phyloP scores from a whole-genome alignment of 495 filamentous ascomycete species.

The Stereocaulon alpinum region DNA sequence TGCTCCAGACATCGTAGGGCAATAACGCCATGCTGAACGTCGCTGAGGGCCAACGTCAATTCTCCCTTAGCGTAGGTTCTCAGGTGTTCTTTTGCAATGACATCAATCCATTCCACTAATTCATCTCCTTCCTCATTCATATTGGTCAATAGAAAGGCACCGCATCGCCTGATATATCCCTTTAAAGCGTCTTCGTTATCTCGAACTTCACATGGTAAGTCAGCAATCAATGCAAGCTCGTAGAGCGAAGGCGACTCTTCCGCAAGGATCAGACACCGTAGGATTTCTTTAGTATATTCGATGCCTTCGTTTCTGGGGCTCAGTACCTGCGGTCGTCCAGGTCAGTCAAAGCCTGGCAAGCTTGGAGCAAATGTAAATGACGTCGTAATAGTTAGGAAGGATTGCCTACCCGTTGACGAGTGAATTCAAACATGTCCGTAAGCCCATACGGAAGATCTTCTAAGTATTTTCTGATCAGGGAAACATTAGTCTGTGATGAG shows the following conservation, averaged over 20 bases:
- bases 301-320: constrained; percentile 15
- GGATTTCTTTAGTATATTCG: constrained; percentile 17
- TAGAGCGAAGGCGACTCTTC: constrained; percentile 9
- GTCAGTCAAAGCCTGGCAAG: no score
- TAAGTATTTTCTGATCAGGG: constrained; percentile 14
- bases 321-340: constrained; percentile 8
- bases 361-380: no score
- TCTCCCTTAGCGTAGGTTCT: constrained; percentile 14
- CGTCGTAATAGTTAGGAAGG: not conserved
- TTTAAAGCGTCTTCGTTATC: constrained; percentile 3
- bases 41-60: constrained; percentile 10
- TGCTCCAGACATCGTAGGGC: constrained; percentile 15
- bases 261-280: constrained; percentile 12
- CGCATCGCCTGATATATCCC: constrained; percentile 13
- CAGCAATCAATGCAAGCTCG: constrained; percentile 14
- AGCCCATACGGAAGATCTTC: constrained; percentile 17
- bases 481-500: constrained; percentile 4
- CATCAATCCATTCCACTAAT: constrained; percentile 17
- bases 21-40: constrained; percentile 17
- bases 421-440: constrained; percentile 14
- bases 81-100: constrained; percentile 12
- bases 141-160: constrained; percentile 11
- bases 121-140: constrained; percentile 3
- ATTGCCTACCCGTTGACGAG: constrained; percentile 10
- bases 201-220: constrained; percentile 10